These are phyloP conservation scores for Aristolochia contorta DNA, from an alignment of 164 flowering plant species.

Conservation along the genomic window DNA sequence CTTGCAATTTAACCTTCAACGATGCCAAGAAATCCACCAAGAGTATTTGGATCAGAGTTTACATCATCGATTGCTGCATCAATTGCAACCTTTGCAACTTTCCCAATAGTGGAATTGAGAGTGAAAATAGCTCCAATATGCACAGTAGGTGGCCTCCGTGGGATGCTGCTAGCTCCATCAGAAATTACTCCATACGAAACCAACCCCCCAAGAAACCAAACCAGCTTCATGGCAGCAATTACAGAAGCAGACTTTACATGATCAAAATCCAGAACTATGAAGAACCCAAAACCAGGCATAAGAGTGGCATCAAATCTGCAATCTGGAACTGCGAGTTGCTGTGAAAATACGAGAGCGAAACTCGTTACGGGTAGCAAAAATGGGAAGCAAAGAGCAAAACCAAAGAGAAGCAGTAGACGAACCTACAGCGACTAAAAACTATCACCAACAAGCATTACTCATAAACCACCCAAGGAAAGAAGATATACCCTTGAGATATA, in stretches of 20 bases:
- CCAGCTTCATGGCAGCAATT: constrained; percentile 22
- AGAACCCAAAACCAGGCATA: neutral
- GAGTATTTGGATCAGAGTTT: constrained; percentile 54
- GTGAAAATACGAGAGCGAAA: neutral
- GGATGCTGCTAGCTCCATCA: constrained; percentile 18
- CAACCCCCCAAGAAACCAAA: constrained; percentile 21
- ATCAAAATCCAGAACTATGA: neutral
- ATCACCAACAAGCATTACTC: neutral
- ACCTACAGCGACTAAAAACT: neutral
- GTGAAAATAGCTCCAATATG: constrained; percentile 72
- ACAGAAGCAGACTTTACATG: neutral
- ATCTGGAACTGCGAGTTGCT: neutral
- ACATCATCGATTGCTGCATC: constrained; percentile 79
- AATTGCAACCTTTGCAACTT: constrained; percentile 79
- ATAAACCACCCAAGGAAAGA: neutral
- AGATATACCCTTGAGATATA: too few relatives aligned
- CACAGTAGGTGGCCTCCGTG: constrained; percentile 65
- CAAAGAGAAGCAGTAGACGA: neutral
- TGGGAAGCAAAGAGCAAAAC: neutral
- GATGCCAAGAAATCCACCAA: constrained; percentile 63
- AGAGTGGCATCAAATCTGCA: neutral
- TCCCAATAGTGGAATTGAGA: constrained; percentile 73
- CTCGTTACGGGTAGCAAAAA: too few relatives aligned
- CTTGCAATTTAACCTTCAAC: constrained; percentile 41
- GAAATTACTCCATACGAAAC: constrained; percentile 22